Base-by-base conservation (phyloP, 2,329 filamentous ascomycete genomes). In the Colletotrichum melonis region DNA sequence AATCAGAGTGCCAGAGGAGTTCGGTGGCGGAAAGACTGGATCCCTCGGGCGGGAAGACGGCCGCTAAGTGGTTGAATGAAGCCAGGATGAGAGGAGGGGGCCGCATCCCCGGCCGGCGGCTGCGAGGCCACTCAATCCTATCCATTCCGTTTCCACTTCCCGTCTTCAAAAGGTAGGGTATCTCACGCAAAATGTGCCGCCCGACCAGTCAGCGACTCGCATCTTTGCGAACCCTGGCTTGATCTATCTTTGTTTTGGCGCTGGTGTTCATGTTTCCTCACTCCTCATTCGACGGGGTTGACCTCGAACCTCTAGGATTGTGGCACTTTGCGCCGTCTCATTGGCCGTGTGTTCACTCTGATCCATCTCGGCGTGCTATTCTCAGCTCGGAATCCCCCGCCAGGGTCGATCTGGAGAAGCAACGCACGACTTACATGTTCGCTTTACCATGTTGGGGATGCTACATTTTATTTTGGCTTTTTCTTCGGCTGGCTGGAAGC, bases 91-190 rank as follows among this genome's bases (percentile, higher is more conserved):
- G 19, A 1, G 38, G 28, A 26, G 3, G 28, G 12, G 69, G 69
- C 7, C 65, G 69, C 69, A 72, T 72, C 0, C 1, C 2, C 1
- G 72, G 74, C 74, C 74, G 72, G 74, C 74, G 74, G 55, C 74
- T 74, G 74, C 72, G 60, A 69, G 0, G 66, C 72, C 72, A 75
- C 65, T 69, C 74, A 67, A 26, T 28, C 72, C 4, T 4, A 0
- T n/a, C 26, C 19, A 19, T 24, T 0, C 32, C 56, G 66, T 69
- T 74, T 59, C 63, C 49, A 55, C 58, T 72, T 30, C 64, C 68
- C 49, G 56, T 35, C 32, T 35, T 12, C 32, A 7, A 30, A 35
- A 35, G 32, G 9, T 5, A 35, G 12, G 32, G 46, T 19, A 52
- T n/a, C 46, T 19, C 46, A 52, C 46, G 8, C 46, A 52, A 24